Evolutionary conservation across 306 rosid species (phyloP).

Genomic region (Rosa lucieae): DNA sequence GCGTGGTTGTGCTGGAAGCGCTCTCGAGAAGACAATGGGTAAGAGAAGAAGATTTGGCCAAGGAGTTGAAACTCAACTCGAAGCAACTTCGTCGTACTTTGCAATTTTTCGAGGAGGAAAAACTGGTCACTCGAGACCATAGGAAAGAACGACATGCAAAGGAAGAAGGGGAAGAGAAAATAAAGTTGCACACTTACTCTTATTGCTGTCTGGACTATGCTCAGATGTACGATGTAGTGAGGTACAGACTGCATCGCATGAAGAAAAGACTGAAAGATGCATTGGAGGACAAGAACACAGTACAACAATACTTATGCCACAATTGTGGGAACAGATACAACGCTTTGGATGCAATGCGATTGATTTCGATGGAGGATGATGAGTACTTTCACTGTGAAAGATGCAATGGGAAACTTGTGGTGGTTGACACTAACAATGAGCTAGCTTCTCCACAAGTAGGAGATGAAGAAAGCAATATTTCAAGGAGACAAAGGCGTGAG

Average conservation of each 20-base stretch:
- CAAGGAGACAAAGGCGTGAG: conserved; percentile 72
- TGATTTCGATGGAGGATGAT: conserved; percentile 68
- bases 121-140: conserved; percentile 81
- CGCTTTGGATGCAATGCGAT: conserved; percentile 84
- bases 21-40: conserved; percentile 69
- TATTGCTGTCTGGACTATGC: conserved; percentile 81
- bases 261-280: conserved; percentile 95
- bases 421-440: conserved; percentile 75
- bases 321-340: conserved; percentile 79
- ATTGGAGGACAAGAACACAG: conserved; percentile 87
- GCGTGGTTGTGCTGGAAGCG: neutral
- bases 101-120: conserved; percentile 89
- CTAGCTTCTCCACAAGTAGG: conserved; percentile 77
- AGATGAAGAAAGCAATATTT: conserved; percentile 76
- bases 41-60: conserved; percentile 93
- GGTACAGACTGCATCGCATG: conserved; percentile 93
- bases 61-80: conserved; percentile 85
- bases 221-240: conserved; percentile 85
- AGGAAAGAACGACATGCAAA: conserved; percentile 49
- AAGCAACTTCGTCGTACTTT: conserved; percentile 89
- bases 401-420: conserved; percentile 73
- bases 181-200: conserved; percentile 89
- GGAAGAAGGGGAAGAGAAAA: conserved; percentile 86
- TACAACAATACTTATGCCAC: conserved; percentile 85
- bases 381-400: conserved; percentile 85